Evolutionary conservation across 139 green algal genomes (phyloP).

Genomic region (Tetratostichococcus sp.): DNA sequence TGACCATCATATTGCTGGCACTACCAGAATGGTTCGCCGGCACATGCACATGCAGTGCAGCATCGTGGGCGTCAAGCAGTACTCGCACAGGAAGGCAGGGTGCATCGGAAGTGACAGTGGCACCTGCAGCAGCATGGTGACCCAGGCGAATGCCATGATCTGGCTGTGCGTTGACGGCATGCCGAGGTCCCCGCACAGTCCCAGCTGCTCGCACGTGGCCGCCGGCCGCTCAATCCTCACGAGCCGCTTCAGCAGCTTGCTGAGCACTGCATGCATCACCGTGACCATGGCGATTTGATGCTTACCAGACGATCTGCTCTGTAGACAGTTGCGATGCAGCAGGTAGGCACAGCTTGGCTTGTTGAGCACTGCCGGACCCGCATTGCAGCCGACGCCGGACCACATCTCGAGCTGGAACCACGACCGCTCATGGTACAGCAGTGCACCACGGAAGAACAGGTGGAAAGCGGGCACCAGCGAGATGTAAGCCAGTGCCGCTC

Average conservation of each 20-base stretch:
- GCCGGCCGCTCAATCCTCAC: background rate
- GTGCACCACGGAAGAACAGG: background rate
- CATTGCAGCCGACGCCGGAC: background rate
- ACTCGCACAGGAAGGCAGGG: no score
- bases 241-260: background rate
- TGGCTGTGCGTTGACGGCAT: slow-evolving; percentile 1
- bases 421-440: background rate
- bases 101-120: background rate
- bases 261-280: background rate
- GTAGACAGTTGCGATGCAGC: no score
- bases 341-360: background rate
- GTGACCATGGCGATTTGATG: background rate
- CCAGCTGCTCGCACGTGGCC: background rate
- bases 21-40: no score
- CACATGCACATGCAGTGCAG: no score
- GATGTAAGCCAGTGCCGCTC: background rate
- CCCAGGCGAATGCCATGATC: background rate
- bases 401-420: background rate
- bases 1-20: no score
- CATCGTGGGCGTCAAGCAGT: background rate
- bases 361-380: background rate
- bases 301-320: no score
- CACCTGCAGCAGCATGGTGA: background rate
- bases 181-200: background rate
- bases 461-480: background rate